Conservation (phyloP, 2,329 filamentous ascomycete species). For the Dothidotthia symphoricarpi region DNA sequence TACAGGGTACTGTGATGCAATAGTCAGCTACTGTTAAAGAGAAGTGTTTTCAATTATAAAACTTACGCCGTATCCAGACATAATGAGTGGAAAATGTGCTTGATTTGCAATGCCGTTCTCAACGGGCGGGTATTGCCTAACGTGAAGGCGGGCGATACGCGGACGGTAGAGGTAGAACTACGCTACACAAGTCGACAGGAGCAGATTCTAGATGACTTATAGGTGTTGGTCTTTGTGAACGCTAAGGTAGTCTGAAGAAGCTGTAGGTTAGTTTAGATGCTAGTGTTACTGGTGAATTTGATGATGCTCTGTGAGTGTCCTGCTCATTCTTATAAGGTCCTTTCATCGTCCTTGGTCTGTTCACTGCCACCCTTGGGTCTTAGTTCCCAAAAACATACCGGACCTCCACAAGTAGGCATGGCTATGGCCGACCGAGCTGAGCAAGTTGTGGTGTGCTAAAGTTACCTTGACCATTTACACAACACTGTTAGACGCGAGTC, state of each 20-base stretch:
- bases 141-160: constrained; percentile 14
- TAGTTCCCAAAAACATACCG: constrained; percentile 3
- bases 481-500: constrained; percentile 5
- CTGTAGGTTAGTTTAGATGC: constrained; percentile 6
- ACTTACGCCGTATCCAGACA: constrained; percentile 28
- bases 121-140: constrained; percentile 10
- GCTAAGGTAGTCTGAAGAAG: constrained; percentile 7
- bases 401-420: constrained; percentile 15
- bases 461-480: constrained; percentile 13
- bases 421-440: constrained; percentile 13
- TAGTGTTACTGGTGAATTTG: constrained; percentile 1
- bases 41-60: too few relatives aligned
- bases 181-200: constrained; percentile 10
- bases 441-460: constrained; percentile 12
- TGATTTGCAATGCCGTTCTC: constrained; percentile 15
- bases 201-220: constrained; percentile 4
- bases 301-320: neutral
- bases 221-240: neutral
- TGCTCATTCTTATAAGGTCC: constrained; percentile 10
- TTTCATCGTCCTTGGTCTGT: constrained; percentile 1
- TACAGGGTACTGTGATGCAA: constrained; percentile 18
- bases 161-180: constrained; percentile 11
- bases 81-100: constrained; percentile 19
- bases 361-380: constrained; percentile 21
- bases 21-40: too few relatives aligned